These are phyloP conservation scores for Monosporascus cannonballus DNA, from an alignment of 2,329 filamentous ascomycete species.

Conservation along the genomic window DNA sequence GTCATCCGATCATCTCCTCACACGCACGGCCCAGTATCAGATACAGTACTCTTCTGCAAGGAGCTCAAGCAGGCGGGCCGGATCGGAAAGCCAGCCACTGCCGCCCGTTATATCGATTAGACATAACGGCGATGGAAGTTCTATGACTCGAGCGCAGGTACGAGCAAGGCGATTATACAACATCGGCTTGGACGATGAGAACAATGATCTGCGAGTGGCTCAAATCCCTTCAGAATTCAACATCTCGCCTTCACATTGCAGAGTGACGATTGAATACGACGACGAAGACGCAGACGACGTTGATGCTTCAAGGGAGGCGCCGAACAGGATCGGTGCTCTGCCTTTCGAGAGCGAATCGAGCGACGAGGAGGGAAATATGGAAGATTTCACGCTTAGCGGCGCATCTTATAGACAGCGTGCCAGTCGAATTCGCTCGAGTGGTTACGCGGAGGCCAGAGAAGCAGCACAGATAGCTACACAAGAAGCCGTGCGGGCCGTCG, in stretches of 20 bases:
- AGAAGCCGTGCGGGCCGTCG: slow-evolving; percentile 50
- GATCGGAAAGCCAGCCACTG: slow-evolving; percentile 22
- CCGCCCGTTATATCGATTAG: slow-evolving; percentile 43
- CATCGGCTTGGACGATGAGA: slow-evolving; percentile 35
- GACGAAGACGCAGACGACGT: slow-evolving; percentile 48
- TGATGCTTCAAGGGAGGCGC: slow-evolving; percentile 22
- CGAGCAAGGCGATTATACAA: slow-evolving; percentile 40
- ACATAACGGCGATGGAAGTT: slow-evolving; percentile 46
- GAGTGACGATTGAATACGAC: slow-evolving; percentile 53
- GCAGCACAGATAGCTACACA: slow-evolving; percentile 48
- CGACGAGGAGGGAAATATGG: slow-evolving; percentile 29
- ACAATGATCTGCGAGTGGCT: slow-evolving; percentile 40
- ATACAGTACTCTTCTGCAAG: slow-evolving; percentile 52
- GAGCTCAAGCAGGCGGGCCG: slow-evolving; percentile 15
- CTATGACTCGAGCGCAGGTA: slow-evolving; percentile 37
- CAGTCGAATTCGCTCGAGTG: slow-evolving; percentile 18
- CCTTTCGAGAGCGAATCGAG: slow-evolving; percentile 47
- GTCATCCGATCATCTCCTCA: slow-evolving; percentile 70
- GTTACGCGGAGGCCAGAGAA: slow-evolving; percentile 35
- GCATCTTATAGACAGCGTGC: slow-evolving; percentile 22
- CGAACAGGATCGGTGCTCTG: slow-evolving; percentile 47
- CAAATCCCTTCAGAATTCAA: slow-evolving; percentile 54
- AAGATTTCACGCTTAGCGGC: slow-evolving; percentile 26
- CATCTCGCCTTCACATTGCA: slow-evolving; percentile 40
- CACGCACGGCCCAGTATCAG: slow-evolving; percentile 67